Conservation (phyloP, 306 rosid species). For the Geum urbanum region DNA sequence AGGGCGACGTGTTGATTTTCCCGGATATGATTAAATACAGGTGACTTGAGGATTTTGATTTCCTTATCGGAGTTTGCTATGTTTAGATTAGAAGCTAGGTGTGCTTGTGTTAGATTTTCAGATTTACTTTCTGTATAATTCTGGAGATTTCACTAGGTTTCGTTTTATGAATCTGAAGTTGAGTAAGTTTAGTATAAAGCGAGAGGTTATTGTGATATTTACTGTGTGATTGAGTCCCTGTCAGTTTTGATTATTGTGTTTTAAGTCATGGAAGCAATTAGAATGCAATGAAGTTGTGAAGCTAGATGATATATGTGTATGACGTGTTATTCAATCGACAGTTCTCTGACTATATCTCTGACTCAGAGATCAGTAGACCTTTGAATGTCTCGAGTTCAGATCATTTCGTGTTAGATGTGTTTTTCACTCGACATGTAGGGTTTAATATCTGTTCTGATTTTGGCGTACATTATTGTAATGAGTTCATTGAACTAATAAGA, state of each 20-base stretch:
- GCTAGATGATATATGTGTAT: background rate
- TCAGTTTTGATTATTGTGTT: background rate
- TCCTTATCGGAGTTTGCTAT: background rate
- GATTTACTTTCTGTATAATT: background rate
- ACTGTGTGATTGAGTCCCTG: background rate
- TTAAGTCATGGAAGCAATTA: background rate
- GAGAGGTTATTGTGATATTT: background rate
- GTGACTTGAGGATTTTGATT: conserved; percentile 25
- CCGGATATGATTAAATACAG: conserved; percentile 83
- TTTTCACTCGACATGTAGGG: background rate
- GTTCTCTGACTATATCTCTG: background rate
- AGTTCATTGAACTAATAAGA: background rate
- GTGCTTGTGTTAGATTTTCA: background rate
- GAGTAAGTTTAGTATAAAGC: background rate
- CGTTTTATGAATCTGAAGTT: background rate
- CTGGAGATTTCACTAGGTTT: background rate
- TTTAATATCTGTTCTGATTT: background rate
- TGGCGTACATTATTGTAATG: background rate
- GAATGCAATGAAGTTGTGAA: background rate
- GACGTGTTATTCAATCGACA: too few relatives aligned
- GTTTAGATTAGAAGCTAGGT: background rate
- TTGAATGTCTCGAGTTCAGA: background rate
- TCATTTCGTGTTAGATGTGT: background rate
- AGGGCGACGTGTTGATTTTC: conserved; percentile 76
- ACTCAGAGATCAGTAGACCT: background rate